These are phyloP conservation scores for Hyaloscypha finlandica DNA, from an alignment of 495 filamentous ascomycete species.

Conservation along the genomic window DNA sequence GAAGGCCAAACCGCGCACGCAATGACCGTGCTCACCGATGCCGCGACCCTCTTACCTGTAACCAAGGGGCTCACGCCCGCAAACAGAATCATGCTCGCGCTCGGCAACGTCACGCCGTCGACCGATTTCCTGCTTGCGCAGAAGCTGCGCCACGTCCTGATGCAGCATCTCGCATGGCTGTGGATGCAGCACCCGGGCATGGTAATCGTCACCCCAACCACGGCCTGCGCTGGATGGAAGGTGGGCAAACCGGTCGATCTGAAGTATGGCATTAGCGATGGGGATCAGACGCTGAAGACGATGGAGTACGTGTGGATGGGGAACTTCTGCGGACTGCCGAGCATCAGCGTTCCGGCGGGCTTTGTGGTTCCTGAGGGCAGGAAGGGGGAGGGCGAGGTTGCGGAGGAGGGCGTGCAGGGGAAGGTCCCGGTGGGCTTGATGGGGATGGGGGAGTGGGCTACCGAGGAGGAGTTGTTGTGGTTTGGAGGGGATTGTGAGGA, in stretches of 20 bases:
- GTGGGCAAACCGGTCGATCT: conserved; percentile 52
- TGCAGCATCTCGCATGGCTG: conserved; percentile 77
- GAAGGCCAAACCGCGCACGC: conserved; percentile 78
- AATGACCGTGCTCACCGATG: conserved; percentile 78
- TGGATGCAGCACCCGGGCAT: conserved; percentile 73
- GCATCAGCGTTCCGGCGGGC: conserved; percentile 74
- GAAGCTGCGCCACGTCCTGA: conserved; percentile 72
- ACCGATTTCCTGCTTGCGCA: conserved; percentile 74
- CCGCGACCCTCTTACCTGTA: conserved; percentile 42
- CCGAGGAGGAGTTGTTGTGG: conserved; percentile 74
- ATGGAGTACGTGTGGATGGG: conserved; percentile 92
- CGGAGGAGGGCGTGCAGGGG: conserved; percentile 32
- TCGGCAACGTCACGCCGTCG: conserved; percentile 63
- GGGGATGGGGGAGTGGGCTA: conserved; percentile 88
- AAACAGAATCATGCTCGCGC: conserved; percentile 69
- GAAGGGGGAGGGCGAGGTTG: conserved; percentile 8
- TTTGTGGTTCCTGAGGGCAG: conserved; percentile 49
- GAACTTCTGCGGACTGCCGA: conserved; percentile 79
- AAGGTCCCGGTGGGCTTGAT: conserved; percentile 75
- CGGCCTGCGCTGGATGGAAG: conserved; percentile 71
- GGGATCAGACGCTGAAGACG: conserved; percentile 66
- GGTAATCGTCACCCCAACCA: conserved; percentile 78
- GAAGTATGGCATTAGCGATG: conserved; percentile 71
- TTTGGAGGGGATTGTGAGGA: conserved; percentile 72
- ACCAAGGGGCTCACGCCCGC: conserved; percentile 59